Evolutionary conservation across 192 early-diverging fungal species (phyloP), one percentile per base, ranked within the genome.

Genomic region (Backusella sp.): DNA sequence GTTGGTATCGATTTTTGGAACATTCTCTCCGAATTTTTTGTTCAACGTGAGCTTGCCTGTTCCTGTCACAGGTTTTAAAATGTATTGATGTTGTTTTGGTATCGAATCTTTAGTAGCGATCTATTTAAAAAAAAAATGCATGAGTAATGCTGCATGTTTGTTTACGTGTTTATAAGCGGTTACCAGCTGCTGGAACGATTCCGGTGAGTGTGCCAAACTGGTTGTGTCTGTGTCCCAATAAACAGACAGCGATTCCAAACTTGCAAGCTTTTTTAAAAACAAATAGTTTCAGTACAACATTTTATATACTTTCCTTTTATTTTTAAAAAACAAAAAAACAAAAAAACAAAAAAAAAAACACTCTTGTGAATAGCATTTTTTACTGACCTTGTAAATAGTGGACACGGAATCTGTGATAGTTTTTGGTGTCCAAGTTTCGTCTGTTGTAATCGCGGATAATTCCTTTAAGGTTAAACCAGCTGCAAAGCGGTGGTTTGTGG

Each of bases 401-500:
- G 83, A 91, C 39, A 86, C 77, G 34, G 92, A 79, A 46, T 91
- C 88, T 68, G 90, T 87, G 72, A 94, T 76, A 72, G 94, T 94
- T 5, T 88, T 87, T 62, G 86, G 83, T 3, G 84, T 73, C 92
- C 93, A 96, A 44, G 91, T 84, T 37, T 82, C 87, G 59, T 95
- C 89, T 19, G 93, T 94, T 5, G 95, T 95, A 14, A 93, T 85
- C 0, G 92, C 95, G 35, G 93, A 93, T 11, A 96, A 86, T 76
- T 95, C 93, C 21, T 84, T 83, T 5, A 96, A 80, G 0, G 94
- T 95, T 34, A 94, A 80, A 7, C 95, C 95, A 34, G 92, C 87
- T 3, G 92, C 90, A 81, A 97, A 91, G 65, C 89, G 88, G 46
- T 87, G 86, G 67, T 84, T 85, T 36, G 90, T 88, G 68, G 89